Evolutionary conservation across 2,329 filamentous ascomycete species (phyloP).

Genomic region (Fusarium citri): DNA sequence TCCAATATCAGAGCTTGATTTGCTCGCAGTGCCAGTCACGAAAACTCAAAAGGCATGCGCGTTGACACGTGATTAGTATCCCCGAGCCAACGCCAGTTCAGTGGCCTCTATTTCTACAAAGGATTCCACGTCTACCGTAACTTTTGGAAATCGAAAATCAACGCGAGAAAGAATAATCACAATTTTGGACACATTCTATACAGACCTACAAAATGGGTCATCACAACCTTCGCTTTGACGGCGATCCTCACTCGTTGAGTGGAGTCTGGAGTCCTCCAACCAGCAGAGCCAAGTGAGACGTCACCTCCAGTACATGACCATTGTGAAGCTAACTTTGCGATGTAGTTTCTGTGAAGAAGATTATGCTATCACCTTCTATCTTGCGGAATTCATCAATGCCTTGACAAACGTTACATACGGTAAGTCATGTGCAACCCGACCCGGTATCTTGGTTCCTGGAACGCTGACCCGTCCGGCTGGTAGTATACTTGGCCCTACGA

Average conservation of each 20-base stretch:
- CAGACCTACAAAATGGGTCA: conserved; percentile 40
- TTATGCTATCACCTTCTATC: conserved; percentile 56
- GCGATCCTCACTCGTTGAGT: conserved; percentile 49
- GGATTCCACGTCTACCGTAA: not conserved
- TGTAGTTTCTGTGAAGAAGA: conserved; percentile 60
- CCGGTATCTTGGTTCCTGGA: not conserved
- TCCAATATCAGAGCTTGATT: not conserved
- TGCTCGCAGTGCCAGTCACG: not conserved
- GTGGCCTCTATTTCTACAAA: conserved; percentile 7
- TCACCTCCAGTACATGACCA: not conserved
- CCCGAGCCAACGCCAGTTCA: conserved; percentile 23
- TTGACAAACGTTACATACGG: conserved; percentile 55
- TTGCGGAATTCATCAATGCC: conserved; percentile 60
- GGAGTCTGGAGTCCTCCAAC: conserved; percentile 56
- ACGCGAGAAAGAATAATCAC: not conserved
- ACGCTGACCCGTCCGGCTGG: conserved; percentile 7
- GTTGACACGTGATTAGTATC: conserved; percentile 32
- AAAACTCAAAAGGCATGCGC: not conserved
- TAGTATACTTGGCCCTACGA: conserved; percentile 57
- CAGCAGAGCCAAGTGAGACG: conserved; percentile 54
- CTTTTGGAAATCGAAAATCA: not conserved
- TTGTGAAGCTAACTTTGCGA: conserved; percentile 24
- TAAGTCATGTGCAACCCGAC: conserved; percentile 51
- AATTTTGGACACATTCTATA: not conserved
- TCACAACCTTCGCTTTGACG: conserved; percentile 53